These are phyloP conservation scores for Rhododendron ovatum DNA, from an alignment of 148 eudicot species.

Conservation along the genomic window DNA sequence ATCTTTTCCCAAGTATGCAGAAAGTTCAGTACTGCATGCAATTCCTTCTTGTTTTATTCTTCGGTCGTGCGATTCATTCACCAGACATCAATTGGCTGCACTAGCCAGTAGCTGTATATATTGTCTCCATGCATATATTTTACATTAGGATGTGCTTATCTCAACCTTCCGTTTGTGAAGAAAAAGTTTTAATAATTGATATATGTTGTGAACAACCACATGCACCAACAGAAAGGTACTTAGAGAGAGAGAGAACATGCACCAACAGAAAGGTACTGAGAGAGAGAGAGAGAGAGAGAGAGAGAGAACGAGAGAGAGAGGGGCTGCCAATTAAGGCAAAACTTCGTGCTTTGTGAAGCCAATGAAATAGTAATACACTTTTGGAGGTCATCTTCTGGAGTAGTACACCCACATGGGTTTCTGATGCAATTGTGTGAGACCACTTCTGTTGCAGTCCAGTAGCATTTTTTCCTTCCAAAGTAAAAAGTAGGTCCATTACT, in stretches of 20 bases:
- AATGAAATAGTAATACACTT: not conserved
- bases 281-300: not conserved
- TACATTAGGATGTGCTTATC: not conserved
- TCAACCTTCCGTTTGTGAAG: not conserved
- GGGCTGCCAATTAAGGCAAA: not conserved
- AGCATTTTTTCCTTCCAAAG: not conserved
- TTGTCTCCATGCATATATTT: not conserved
- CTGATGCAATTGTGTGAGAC: not conserved
- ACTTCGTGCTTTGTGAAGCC: not conserved
- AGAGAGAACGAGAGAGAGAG: too few relatives aligned
- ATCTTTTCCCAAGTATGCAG: too few relatives aligned
- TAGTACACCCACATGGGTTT: not conserved
- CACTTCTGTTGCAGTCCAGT: not conserved
- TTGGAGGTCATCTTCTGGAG: not conserved
- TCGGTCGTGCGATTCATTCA: not conserved
- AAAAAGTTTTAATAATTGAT: not conserved
- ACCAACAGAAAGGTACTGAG: not conserved
- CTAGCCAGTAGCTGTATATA: not conserved
- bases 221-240: too few relatives aligned
- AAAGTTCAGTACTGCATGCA: not conserved
- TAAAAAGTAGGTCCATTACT: not conserved
- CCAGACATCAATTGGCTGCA: not conserved
- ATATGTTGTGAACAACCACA: not conserved
- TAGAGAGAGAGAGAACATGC: too few relatives aligned
- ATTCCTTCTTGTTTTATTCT: too few relatives aligned